Evolutionary conservation across 805 yeast genomes (phyloP).

Genomic region (Metschnikowia lochheadii): DNA sequence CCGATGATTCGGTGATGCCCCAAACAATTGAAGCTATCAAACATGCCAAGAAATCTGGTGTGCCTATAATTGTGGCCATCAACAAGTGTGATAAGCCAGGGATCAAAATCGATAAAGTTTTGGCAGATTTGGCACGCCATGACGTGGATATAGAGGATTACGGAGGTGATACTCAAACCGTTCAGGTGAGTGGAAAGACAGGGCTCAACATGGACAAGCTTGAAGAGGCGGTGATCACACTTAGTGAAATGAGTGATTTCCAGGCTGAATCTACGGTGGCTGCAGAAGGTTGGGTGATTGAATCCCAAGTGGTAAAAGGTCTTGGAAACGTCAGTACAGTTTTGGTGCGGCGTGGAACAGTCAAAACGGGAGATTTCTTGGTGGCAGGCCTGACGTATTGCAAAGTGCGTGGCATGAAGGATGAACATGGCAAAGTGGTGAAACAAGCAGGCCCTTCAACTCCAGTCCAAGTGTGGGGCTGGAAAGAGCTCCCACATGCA

Average conservation of each 20-base stretch:
- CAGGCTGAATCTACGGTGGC: slow-evolving; percentile 55
- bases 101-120: slow-evolving; percentile 68
- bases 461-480: slow-evolving; percentile 88
- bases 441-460: slow-evolving; percentile 77
- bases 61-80: slow-evolving; percentile 84
- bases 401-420: slow-evolving; percentile 72
- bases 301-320: slow-evolving; percentile 76
- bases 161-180: slow-evolving; percentile 93
- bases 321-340: slow-evolving; percentile 85
- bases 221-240: slow-evolving; percentile 82
- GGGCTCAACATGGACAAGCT: slow-evolving; percentile 86
- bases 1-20: slow-evolving; percentile 97
- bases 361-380: slow-evolving; percentile 64
- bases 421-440: slow-evolving; percentile 64
- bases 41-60: slow-evolving; percentile 79
- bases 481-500: slow-evolving; percentile 90
- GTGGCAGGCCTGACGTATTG: slow-evolving; percentile 88
- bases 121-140: slow-evolving; percentile 68
- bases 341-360: slow-evolving; percentile 72
- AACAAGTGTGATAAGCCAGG: slow-evolving; percentile 87
- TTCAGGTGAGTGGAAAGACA: slow-evolving; percentile 82
- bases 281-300: slow-evolving; percentile 85
- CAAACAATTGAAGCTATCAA: slow-evolving; percentile 94
- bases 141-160: slow-evolving; percentile 86
- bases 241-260: slow-evolving; percentile 79